These are phyloP conservation scores for Sugiyamaella grinbergsii DNA, from an alignment of 1,139 yeast genomes.

Conservation along the genomic window DNA sequence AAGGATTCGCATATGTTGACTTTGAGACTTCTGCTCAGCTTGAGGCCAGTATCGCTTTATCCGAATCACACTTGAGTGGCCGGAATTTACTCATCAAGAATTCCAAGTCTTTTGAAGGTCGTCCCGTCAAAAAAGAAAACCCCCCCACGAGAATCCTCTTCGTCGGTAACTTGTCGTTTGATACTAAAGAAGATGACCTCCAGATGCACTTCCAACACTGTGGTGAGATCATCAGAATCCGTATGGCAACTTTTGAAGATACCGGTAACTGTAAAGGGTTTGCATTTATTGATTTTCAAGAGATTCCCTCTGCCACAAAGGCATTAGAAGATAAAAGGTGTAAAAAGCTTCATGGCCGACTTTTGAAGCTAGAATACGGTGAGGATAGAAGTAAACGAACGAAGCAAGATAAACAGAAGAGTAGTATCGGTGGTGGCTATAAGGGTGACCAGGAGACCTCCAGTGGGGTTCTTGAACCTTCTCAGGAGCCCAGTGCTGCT, in stretches of 20 bases:
- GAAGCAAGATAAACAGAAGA: conserved; percentile 17
- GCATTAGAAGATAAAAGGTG: conserved; percentile 78
- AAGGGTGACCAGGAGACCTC: conserved; percentile 10
- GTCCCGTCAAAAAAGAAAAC: conserved; percentile 59
- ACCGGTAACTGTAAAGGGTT: conserved; percentile 96
- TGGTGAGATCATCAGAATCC: conserved; percentile 76
- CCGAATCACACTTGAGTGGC: conserved; percentile 76
- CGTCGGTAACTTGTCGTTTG: conserved; percentile 91
- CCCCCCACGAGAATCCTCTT: conserved; percentile 89
- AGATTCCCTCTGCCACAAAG: conserved; percentile 75
- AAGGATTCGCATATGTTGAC: conserved; percentile 93
- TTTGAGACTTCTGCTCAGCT: conserved; percentile 66
- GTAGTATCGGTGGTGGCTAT: conserved; percentile 16
- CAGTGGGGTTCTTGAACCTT: conserved; percentile 25
- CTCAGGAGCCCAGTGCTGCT: conserved; percentile 1
- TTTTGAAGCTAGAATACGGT: conserved; percentile 86
- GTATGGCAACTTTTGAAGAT: conserved; percentile 98
- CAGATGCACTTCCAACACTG: conserved; percentile 74
- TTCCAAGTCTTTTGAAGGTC: conserved; percentile 80
- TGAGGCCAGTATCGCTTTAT: conserved; percentile 62
- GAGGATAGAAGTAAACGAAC: conserved; percentile 85
- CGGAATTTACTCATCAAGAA: conserved; percentile 84
- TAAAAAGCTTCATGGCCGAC: conserved; percentile 68
- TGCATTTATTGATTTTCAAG: conserved; percentile 85
- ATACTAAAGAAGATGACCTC: conserved; percentile 80